These are phyloP conservation scores for Akanthomyces dipterigenus DNA, from an alignment of 2,329 filamentous ascomycete genomes.

Conservation along the genomic window DNA sequence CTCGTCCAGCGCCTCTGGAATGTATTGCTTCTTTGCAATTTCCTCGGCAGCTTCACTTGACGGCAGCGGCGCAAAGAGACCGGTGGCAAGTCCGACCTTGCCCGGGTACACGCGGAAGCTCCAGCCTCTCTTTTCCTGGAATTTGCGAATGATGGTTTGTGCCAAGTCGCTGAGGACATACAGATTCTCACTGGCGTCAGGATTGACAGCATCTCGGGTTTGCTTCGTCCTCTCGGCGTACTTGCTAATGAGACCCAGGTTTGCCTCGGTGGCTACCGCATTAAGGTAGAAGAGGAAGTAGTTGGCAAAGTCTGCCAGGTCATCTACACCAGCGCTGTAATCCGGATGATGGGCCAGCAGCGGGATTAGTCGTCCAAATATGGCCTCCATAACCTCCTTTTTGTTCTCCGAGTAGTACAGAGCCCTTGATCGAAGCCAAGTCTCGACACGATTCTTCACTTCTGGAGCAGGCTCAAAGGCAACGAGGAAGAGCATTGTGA, in stretches of 20 bases:
- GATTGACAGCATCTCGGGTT: slow-evolving; percentile 70
- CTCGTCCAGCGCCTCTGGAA: slow-evolving; percentile 71
- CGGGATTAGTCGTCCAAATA: slow-evolving; percentile 76
- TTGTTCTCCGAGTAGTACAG: slow-evolving; percentile 53
- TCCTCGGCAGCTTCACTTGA: slow-evolving; percentile 74
- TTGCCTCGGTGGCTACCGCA: slow-evolving; percentile 76
- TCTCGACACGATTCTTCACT: slow-evolving; percentile 69
- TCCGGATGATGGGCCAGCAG: slow-evolving; percentile 92
- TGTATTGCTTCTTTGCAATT: slow-evolving; percentile 78
- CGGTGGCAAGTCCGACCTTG: slow-evolving; percentile 73
- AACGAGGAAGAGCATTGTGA: slow-evolving; percentile 81
- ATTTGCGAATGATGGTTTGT: slow-evolving; percentile 73
- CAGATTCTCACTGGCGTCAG: slow-evolving; percentile 62
- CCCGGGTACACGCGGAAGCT: slow-evolving; percentile 75
- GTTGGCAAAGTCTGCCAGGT: slow-evolving; percentile 73
- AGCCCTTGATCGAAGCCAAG: slow-evolving; percentile 81
- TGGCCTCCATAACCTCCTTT: slow-evolving; percentile 66
- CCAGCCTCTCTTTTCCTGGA: slow-evolving; percentile 81
- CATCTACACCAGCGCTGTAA: slow-evolving; percentile 59
- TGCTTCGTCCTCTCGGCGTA: slow-evolving; percentile 91
- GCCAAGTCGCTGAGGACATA: slow-evolving; percentile 86
- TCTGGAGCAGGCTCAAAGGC: slow-evolving; percentile 79
- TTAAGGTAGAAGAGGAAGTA: slow-evolving; percentile 89
- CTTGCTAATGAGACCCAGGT: slow-evolving; percentile 82
- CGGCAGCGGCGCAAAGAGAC: slow-evolving; percentile 68